Base-by-base conservation (phyloP, 1,284 basidiomycete species). In the Rhodofomes roseus region DNA sequence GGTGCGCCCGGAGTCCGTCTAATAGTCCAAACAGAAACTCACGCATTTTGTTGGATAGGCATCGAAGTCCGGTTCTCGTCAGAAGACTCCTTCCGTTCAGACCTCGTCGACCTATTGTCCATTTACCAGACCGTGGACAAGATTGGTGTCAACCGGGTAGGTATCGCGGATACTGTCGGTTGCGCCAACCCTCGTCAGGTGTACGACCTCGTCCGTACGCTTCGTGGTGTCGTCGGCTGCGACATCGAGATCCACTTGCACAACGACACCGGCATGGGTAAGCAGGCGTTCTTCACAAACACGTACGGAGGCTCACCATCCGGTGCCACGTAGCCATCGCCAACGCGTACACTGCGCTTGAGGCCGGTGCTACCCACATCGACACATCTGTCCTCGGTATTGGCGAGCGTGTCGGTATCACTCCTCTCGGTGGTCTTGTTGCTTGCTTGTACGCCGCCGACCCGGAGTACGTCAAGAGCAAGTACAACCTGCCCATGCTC, bases 51-150 rank as follows among this genome's bases (percentile, higher is more conserved):
- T 25, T 51, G 16, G 36, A 52, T 22, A 62, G 71, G 92, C 62
- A 98, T 99, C 73, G 97, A 99, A 81, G 95, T 99, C 75, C 93
- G 97, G 63, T 99, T 99, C 86, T 99, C 96, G 31, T 97, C 96
- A 37, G 97, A 99, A 77, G 97, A 99, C 77, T 98, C 95, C 40
- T 99, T 99, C 93, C 93, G 97, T 66, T 99, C 96, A 67, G 96
- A 99, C 77, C 87, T 99, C 62, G 97, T 99, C 76, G 97, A 99
- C 80, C 84, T 99, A 54, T 85, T 99, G 58, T 96, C 93, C 54
- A 98, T 99, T 79, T 99, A 99, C 84, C 94, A 97, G 77, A 97
- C 96, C 56, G 97, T 99, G 58, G 97, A 99, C 83, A 98, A 98
- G 84, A 96, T 99, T 70, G 97, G 97, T 62, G 96, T 99, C 58